These are phyloP conservation scores for Suhomyces emberorum DNA, from an alignment of 805 yeast genomes.

Conservation along the genomic window DNA sequence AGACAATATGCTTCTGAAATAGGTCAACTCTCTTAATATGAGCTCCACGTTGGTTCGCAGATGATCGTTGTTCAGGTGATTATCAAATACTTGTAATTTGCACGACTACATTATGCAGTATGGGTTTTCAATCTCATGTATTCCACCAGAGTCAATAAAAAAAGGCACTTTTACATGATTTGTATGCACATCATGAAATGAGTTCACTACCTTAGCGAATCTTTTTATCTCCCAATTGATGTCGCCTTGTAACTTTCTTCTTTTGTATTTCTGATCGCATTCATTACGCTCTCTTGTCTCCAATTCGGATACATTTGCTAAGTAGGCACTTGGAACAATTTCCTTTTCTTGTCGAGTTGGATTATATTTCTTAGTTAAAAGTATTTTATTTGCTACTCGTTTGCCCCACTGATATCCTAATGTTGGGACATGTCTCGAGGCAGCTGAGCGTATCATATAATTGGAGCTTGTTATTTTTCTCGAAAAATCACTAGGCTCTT, in stretches of 20 bases:
- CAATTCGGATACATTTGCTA: slow-evolving; percentile 10
- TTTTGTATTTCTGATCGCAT: no score
- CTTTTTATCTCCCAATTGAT: slow-evolving; percentile 24
- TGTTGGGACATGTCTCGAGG: slow-evolving; percentile 24
- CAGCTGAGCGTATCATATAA: no score
- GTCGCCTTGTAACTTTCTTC: not conserved
- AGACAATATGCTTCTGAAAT: not conserved
- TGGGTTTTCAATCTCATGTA: no score
- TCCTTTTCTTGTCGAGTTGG: slow-evolving; percentile 17
- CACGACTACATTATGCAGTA: no score
- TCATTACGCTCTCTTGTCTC: slow-evolving; percentile 6
- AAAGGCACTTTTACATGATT: no score
- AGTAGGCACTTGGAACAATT: no score
- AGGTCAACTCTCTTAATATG: not conserved
- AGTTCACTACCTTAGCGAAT: slow-evolving; percentile 19
- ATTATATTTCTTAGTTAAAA: slow-evolving; percentile 27
- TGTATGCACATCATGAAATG: slow-evolving; percentile 9
- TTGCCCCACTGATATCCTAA: slow-evolving; percentile 34
- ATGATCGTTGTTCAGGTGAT: slow-evolving; percentile 14
- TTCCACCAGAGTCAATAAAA: no score
- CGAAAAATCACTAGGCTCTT: no score
- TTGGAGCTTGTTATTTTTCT: no score
- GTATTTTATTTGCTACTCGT: slow-evolving; percentile 21
- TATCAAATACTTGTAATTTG: no score
- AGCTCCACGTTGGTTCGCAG: not conserved